Evolutionary conservation across 768 basidiomycete species (phyloP).

Genomic region (Nidularia pulvinata): DNA sequence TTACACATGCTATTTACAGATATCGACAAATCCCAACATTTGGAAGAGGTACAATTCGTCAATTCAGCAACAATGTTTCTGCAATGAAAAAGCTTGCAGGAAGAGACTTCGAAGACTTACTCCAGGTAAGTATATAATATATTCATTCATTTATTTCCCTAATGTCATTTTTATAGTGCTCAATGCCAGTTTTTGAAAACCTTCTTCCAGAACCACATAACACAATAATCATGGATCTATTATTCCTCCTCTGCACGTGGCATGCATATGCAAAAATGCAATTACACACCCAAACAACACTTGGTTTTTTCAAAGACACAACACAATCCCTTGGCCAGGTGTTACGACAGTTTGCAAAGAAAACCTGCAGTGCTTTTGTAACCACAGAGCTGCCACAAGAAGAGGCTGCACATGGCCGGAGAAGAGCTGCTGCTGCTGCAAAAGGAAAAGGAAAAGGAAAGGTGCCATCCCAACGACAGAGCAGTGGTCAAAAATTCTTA

Average conservation of each 20-base stretch:
- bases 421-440: conserved; percentile 3
- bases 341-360: conserved; percentile 16
- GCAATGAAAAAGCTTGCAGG: conserved; percentile 32
- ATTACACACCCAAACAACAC: conserved; percentile 30
- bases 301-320: conserved; percentile 15
- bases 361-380: conserved; percentile 11
- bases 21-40: conserved; percentile 23
- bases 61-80: conserved; percentile 28
- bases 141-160: not conserved
- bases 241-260: conserved; percentile 30
- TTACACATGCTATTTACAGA: conserved; percentile 6
- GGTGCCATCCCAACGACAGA: too few relatives aligned
- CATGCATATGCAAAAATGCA: conserved; percentile 32
- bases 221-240: conserved; percentile 15
- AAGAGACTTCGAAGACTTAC: conserved; percentile 38
- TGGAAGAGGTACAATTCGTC: conserved; percentile 27
- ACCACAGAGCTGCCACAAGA: conserved; percentile 21
- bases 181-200: conserved; percentile 30
- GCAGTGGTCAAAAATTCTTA: conserved; percentile 2
- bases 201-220: conserved; percentile 27
- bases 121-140: conserved; percentile 26
- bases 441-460: too few relatives aligned
- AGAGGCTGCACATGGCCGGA: conserved; percentile 12
- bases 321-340: conserved; percentile 21
- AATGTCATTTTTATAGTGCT: conserved; percentile 17